These are phyloP conservation scores for Chalciporus piperatoides DNA, from an alignment of 1,284 basidiomycete genomes.

Conservation along the genomic window DNA sequence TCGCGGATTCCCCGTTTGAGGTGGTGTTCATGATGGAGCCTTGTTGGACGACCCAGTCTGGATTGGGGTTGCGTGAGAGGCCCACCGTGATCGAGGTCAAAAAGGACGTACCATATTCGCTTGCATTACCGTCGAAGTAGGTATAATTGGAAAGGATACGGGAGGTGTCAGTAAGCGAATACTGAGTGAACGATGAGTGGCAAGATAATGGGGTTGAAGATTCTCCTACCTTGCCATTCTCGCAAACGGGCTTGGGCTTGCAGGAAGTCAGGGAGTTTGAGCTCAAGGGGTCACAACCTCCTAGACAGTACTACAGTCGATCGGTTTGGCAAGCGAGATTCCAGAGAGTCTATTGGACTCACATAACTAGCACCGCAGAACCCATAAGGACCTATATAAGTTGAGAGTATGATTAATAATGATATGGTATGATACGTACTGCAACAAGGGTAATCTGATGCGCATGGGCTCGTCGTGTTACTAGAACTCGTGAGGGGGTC, in stretches of 20 bases:
- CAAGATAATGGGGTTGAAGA: not conserved
- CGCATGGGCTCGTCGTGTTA: constrained; percentile 53
- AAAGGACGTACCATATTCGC: constrained; percentile 43
- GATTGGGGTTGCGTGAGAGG: not conserved
- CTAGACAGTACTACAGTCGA: constrained; percentile 61
- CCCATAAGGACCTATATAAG: constrained; percentile 59
- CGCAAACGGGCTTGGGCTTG: constrained; percentile 67
- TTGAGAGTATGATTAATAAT: constrained; percentile 2
- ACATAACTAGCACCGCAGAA: constrained; percentile 64
- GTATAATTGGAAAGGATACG: constrained; percentile 65
- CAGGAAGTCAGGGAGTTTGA: constrained; percentile 67
- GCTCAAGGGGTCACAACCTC: constrained; percentile 75
- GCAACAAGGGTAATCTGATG: constrained; percentile 64
- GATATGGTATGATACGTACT: constrained; percentile 39
- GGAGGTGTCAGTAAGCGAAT: constrained; percentile 62
- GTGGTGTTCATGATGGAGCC: constrained; percentile 64
- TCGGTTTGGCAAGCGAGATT: constrained; percentile 4
- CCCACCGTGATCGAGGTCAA: not conserved
- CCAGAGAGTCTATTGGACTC: constrained; percentile 16
- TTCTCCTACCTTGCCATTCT: constrained; percentile 51
- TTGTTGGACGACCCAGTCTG: constrained; percentile 70
- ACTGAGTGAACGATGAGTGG: constrained; percentile 35
- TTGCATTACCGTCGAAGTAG: constrained; percentile 70
- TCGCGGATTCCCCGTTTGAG: constrained; percentile 57
- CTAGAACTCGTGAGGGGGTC: constrained; percentile 31